Evolutionary conservation across 176 grass and related monocot species (phyloP).

Genomic region (Hsuehochloa calcarea): DNA sequence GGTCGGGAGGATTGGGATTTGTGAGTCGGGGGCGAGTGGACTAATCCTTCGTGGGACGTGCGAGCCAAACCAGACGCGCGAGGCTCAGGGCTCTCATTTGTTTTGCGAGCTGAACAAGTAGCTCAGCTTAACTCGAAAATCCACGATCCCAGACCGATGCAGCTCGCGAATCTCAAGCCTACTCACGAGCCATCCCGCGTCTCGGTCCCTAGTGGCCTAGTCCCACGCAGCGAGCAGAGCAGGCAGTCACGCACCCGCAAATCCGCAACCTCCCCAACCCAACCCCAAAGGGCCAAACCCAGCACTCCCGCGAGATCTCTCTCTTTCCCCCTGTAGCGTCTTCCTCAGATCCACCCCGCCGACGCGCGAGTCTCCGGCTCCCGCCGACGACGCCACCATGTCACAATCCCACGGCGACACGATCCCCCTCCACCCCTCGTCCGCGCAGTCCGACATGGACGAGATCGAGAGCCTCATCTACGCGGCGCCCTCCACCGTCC

Average conservation of each 20-base stretch:
- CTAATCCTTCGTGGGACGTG: too few relatives aligned
- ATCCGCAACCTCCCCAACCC: not conserved
- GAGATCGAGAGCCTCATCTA: constrained; percentile 98
- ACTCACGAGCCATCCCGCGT: constrained; percentile 17
- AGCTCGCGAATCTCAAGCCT: too few relatives aligned
- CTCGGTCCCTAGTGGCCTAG: not conserved
- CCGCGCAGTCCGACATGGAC: constrained; percentile 97
- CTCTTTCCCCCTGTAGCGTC: not conserved
- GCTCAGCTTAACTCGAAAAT: too few relatives aligned
- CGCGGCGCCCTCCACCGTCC: constrained; percentile 68
- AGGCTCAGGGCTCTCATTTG: too few relatives aligned
- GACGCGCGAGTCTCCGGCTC: not conserved
- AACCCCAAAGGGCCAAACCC: not conserved
- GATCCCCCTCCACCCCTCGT: constrained; percentile 86
- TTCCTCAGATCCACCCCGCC: constrained; percentile 41
- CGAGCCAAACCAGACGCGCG: too few relatives aligned
- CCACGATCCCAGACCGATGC: too few relatives aligned
- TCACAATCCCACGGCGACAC: constrained; percentile 80
- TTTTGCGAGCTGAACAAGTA: too few relatives aligned
- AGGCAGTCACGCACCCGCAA: constrained; percentile 10
- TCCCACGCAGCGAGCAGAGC: not conserved
- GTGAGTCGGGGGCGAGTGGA: too few relatives aligned
- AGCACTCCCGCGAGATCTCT: constrained; percentile 20
- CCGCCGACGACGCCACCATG: constrained; percentile 48
- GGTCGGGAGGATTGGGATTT: too few relatives aligned